A percentile compares a stretch with the other conserved stretches of the same genome.
Evolutionary conservation across 2,329 filamentous ascomycete species (phyloP).

Genomic region (Aspergillus sp.): DNA sequence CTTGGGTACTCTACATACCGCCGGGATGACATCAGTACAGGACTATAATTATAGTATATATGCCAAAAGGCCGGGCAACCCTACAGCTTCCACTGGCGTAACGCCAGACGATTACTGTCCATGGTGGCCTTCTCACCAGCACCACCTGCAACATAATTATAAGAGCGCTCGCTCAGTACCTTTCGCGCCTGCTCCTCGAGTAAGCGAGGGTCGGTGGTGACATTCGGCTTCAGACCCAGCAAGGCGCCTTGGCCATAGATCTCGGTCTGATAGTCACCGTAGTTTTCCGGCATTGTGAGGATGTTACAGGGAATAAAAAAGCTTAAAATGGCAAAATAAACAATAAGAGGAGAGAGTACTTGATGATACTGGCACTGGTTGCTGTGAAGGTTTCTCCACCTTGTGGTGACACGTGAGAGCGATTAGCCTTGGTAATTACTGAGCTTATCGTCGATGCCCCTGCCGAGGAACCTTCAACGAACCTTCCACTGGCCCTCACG

Average conservation of each 20-base stretch:
- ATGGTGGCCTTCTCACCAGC: constrained; percentile 63
- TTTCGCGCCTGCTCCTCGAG: constrained; percentile 57
- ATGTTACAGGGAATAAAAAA: neutral
- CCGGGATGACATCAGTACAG: neutral
- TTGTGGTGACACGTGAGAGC: neutral
- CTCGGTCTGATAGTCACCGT: constrained; percentile 47
- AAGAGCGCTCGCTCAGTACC: constrained; percentile 49
- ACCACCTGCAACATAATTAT: constrained; percentile 63
- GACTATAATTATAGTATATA: neutral
- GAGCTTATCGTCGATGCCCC: too few relatives aligned
- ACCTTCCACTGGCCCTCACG: too few relatives aligned
- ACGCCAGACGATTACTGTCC: constrained; percentile 59
- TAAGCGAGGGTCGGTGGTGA: constrained; percentile 60
- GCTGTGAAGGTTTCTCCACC: neutral
- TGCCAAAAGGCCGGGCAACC: constrained; percentile 2
- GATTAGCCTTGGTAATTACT: neutral
- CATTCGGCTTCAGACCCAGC: constrained; percentile 47
- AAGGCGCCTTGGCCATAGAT: constrained; percentile 57
- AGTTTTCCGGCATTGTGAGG: constrained; percentile 36
- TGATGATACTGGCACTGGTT: neutral
- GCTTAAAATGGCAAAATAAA: neutral
- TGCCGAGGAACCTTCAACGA: too few relatives aligned
- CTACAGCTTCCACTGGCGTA: constrained; percentile 51
- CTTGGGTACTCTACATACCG: constrained; percentile 49
- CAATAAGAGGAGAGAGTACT: neutral